Base-by-base conservation (phyloP, 2,329 filamentous ascomycete species). In the Cordyceps pruinosa region DNA sequence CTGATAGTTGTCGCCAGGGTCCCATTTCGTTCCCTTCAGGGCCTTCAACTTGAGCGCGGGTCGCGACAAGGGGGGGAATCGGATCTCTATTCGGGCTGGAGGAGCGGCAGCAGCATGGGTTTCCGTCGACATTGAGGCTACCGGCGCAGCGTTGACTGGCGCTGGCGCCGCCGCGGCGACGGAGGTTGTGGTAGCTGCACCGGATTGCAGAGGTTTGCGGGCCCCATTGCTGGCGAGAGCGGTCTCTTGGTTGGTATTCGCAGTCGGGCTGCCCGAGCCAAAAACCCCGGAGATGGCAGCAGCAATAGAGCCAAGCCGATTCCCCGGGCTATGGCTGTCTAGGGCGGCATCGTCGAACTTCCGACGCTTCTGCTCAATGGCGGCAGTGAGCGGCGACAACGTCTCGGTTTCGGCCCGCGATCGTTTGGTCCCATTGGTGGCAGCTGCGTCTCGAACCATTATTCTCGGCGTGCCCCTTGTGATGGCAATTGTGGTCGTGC, bases 11-110 rank as follows among this genome's bases (percentile, higher is more conserved):
- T 68, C 64, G 32, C 66, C 68, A 4, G 63, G 68, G 53, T 74
- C 72, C 71, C 71, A 74, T 65, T 66, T 70, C 13, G 72, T 73
- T 8, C 72, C 72, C 57, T 61, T 68, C 5, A 73, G 63, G 7
- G 69, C 71, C 6, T 68, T 66, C 6, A 72, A 35, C 56, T 73
- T 73, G 53, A 73, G 71, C 8, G 72, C 70, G 4, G 72, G 69
- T 8, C 68, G 66, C 23, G 32, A n/a, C n/a, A n/a, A 47, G 19
- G 7, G 25, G 17, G 56, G 56, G 7, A 52, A 12, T 37, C 21
- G 56, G 1, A 52, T 30, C 23, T 52, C 41, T 34, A 52, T 60
- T 15, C 59, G 48, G 35, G 59, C 58, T 5, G 59, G 56, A 39
- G 61, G 46, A 4, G 47, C 45, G n/a, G 56, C 59, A 10, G 60